phyloP scores from a whole-genome alignment of 192 early-diverging fungal genomes.

The Coemansia sp. region DNA sequence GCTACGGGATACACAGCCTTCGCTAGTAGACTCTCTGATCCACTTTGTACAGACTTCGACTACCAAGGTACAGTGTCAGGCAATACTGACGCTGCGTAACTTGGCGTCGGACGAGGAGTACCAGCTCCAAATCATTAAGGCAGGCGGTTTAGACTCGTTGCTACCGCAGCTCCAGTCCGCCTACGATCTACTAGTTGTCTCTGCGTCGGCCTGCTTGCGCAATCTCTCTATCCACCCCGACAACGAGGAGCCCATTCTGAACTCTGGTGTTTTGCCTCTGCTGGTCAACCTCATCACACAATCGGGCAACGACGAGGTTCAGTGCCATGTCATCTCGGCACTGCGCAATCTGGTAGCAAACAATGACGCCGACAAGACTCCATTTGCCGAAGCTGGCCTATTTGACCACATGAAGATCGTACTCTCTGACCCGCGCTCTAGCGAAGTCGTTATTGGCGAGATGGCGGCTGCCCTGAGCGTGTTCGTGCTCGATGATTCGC shows the following conservation, averaged over 20 bases:
- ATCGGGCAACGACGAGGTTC: conserved; percentile 75
- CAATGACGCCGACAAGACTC: conserved; percentile 68
- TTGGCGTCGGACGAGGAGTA: conserved; percentile 79
- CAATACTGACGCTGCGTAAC: conserved; percentile 82
- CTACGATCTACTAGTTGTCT: conserved; percentile 72
- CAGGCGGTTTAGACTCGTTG: conserved; percentile 71
- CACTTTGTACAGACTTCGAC: conserved; percentile 73
- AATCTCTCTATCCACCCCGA: conserved; percentile 86
- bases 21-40: conserved; percentile 74
- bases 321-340: conserved; percentile 82
- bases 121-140: conserved; percentile 76
- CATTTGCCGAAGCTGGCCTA: conserved; percentile 72
- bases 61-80: conserved; percentile 84
- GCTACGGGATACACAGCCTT: conserved; percentile 69
- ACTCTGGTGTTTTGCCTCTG: conserved; percentile 69
- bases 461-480: conserved; percentile 84
- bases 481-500: conserved; percentile 72
- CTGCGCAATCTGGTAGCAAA: conserved; percentile 81
- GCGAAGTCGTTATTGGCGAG: conserved; percentile 64
- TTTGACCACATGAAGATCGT: conserved; percentile 63
- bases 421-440: conserved; percentile 20
- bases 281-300: conserved; percentile 38
- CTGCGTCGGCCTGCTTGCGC: conserved; percentile 83
- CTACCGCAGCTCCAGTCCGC: conserved; percentile 72
- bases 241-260: conserved; percentile 83